These are phyloP conservation scores for Exophiala oligosperma DNA, from an alignment of 2,329 filamentous ascomycete genomes.

Conservation along the genomic window DNA sequence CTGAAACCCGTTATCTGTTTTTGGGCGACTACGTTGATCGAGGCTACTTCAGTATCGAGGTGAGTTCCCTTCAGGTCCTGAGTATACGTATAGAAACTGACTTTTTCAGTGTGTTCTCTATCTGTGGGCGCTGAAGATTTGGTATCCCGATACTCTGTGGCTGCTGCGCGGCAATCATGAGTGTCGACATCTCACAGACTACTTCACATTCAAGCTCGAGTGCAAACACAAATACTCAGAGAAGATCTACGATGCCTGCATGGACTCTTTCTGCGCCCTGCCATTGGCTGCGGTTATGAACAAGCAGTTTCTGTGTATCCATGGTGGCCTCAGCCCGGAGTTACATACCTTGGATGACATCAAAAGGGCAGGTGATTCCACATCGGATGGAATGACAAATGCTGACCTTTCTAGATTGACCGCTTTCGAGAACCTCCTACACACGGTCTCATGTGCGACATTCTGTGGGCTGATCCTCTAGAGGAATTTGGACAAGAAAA, in stretches of 20 bases:
- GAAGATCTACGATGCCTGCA: constrained; percentile 92
- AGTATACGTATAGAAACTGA: constrained; percentile 33
- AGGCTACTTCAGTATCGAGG: constrained; percentile 98
- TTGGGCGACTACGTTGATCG: constrained; percentile 97
- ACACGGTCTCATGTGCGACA: constrained; percentile 98
- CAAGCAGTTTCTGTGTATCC: constrained; percentile 99
- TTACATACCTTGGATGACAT: constrained; percentile 93
- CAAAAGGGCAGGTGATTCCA: constrained; percentile 65
- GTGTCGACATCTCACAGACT: constrained; percentile 97
- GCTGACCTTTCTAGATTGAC: constrained; percentile 67
- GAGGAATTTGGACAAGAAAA: constrained; percentile 99
- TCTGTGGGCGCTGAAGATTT: constrained; percentile 97
- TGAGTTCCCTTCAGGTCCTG: constrained; percentile 33
- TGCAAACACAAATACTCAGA: constrained; percentile 99
- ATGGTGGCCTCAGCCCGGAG: constrained; percentile 93
- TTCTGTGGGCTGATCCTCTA: constrained; percentile 96
- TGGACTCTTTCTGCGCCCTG: constrained; percentile 94
- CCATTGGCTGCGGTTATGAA: constrained; percentile 98
- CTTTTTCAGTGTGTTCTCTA: constrained; percentile 78
- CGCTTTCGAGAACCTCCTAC: constrained; percentile 97
- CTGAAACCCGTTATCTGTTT: constrained; percentile 95
- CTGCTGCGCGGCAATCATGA: constrained; percentile 96
- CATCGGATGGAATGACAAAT: neutral
- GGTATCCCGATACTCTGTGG: constrained; percentile 97
- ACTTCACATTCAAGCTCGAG: constrained; percentile 99